Base-by-base conservation (phyloP, 495 filamentous ascomycete species). In the Neurospora sublineolata region DNA sequence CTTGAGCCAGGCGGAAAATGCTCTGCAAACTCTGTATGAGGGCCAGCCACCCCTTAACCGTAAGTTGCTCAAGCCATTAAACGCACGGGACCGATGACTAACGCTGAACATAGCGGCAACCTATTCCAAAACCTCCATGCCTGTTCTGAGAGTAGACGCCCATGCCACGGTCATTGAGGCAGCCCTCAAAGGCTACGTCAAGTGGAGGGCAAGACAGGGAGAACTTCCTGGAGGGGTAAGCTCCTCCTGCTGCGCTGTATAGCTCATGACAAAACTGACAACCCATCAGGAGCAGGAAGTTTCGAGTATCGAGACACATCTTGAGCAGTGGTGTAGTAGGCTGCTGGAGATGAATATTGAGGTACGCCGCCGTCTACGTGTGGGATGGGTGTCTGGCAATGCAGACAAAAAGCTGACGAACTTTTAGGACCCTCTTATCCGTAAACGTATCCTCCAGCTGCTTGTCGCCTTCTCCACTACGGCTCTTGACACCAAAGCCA, bases 121-220 rank as follows among this genome's bases (percentile, higher is more conserved):
- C 11, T 99, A 97, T 80, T 88, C 86, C n/a, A 96, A 94, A 77
- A 90, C 86, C 42, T 94, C 93, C 0, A 84, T 90, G 68, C 86
- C 90, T 39, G 85, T 93, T 4, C 86, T 99, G 76, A 88, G 87
- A 12, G 89, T 94, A 3, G 95, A 99, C 79, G 92, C 93, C 10
- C 93, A 97, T 74, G 93, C 93, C 71, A 91, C 92, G 5, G 92
- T 97, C 5, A 89, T 97, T 1, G 93, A 97, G 80, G 91, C 94
- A n/a, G 91, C 92, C 7, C 80, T 98, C 52, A 97, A 93, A 77
- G 95, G 95, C 8, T 97, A 92, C 75, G 87, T 89, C 70, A 93
- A 90, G 79, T 97, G 94, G 94, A 82, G 91, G 58, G 79, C 84
- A 12, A 85, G 64, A 14, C 75, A 83, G 14, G 84, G 79, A 74